A percentile compares a stretch with the other conserved stretches of the same genome.
These are phyloP conservation scores for Cupressus sempervirens DNA, from an alignment of 75 land plant genomes.

Conservation along the genomic window DNA sequence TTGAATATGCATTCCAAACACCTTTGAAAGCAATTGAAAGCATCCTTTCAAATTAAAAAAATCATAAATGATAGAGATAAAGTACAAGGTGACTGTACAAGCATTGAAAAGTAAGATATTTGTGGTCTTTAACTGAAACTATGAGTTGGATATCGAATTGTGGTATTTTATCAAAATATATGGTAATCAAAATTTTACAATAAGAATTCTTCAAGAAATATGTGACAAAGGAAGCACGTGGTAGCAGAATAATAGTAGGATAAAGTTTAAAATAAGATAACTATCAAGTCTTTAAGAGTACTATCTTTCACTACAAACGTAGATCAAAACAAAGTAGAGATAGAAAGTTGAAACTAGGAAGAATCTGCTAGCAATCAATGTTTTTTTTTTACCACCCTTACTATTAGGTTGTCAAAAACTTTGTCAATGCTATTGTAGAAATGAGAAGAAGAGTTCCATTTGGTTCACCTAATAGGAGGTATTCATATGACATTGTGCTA, in stretches of 20 bases:
- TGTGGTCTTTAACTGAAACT: not conserved
- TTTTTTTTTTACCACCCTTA: not conserved
- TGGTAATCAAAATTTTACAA: not conserved
- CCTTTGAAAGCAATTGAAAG: not conserved
- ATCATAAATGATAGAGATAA: not conserved
- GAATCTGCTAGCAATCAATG: not conserved
- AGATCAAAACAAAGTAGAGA: not conserved
- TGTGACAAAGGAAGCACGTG: not conserved
- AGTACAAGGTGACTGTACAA: not conserved
- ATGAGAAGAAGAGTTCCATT: not conserved
- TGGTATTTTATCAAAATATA: not conserved
- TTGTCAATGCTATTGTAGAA: not conserved
- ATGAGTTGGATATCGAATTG: not conserved
- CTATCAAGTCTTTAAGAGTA: not conserved
- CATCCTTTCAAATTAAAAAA: not conserved
- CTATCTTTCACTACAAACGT: not conserved
- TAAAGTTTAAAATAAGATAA: not conserved
- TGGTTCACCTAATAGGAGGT: too few species aligned
- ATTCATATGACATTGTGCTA: too few species aligned
- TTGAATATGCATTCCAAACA: not conserved
- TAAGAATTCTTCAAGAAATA: not conserved
- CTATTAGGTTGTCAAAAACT: not conserved
- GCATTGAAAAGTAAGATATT: not conserved
- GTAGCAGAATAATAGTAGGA: not conserved
- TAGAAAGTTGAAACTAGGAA: not conserved